Conservation (phyloP, 179 eudicot species). For the Drosera spatulata region DNA sequence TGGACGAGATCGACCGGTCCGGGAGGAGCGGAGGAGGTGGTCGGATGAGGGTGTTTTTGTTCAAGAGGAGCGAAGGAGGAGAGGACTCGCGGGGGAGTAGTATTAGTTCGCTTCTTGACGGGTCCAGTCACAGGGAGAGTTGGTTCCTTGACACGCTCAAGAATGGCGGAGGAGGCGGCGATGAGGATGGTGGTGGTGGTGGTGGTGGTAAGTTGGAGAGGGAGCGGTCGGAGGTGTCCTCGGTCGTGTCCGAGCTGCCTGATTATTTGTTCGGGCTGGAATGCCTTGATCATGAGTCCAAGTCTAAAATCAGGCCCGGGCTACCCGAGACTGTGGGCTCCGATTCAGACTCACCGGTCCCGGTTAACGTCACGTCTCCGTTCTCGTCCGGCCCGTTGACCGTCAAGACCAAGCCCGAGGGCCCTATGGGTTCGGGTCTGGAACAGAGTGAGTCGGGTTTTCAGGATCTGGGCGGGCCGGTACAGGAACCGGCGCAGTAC, state of each 20-base stretch:
- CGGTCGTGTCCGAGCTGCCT: constrained; percentile 76
- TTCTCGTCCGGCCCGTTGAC: constrained; percentile 60
- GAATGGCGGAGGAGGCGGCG: constrained; percentile 25
- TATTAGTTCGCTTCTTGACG: constrained; percentile 68
- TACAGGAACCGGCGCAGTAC: constrained; percentile 16
- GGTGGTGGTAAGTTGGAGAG: constrained; percentile 32
- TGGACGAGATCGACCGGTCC: constrained; percentile 57
- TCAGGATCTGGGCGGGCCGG: constrained; percentile 12
- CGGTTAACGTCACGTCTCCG: constrained; percentile 25
- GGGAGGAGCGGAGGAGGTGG: constrained; percentile 12
- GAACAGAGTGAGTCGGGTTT: constrained; percentile 15
- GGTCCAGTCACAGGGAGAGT: constrained; percentile 69
- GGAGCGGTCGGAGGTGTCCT: constrained; percentile 69
- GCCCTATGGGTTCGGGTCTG: constrained; percentile 7
- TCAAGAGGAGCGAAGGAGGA: constrained; percentile 13
- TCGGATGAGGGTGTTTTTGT: constrained; percentile 63
- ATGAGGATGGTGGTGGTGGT: constrained; percentile 1
- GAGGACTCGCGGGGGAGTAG: constrained; percentile 36
- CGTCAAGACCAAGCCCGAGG: constrained; percentile 41
- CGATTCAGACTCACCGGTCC: constrained; percentile 69
- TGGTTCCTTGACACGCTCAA: constrained; percentile 91
- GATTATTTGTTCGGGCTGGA: constrained; percentile 88
- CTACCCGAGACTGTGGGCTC: constrained; percentile 34
- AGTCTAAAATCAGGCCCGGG: constrained; percentile 18
- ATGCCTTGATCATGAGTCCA: constrained; percentile 38